Conservation (phyloP, 169 alveolate genomes). For the Plasmodium inui region DNA sequence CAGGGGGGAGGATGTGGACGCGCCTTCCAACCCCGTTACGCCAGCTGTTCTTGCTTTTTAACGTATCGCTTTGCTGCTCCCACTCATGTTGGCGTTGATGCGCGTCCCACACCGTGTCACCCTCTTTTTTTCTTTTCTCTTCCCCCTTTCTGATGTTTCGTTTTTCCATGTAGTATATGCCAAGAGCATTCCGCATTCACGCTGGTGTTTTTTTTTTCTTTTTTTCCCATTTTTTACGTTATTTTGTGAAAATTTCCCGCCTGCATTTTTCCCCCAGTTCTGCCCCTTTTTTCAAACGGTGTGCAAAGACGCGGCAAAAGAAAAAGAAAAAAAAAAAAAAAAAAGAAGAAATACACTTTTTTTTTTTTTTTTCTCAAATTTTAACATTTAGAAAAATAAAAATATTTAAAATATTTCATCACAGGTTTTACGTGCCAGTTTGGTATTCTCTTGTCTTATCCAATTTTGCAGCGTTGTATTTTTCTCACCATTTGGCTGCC, state of each 20-base stretch:
- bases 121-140: not conserved
- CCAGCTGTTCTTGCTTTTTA: not conserved
- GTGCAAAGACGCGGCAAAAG: not conserved
- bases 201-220: not conserved
- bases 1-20: not conserved
- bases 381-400: not conserved
- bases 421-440: not conserved
- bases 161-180: not conserved
- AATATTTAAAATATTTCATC: not conserved
- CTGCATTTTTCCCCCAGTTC: not conserved
- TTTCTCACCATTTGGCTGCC: no score
- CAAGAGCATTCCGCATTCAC: not conserved
- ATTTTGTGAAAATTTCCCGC: not conserved
- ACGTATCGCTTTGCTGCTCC: not conserved
- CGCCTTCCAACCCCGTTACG: not conserved
- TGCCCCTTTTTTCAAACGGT: not conserved
- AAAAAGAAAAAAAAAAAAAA: not conserved
- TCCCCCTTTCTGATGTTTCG: not conserved
- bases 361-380: not conserved
- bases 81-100: not conserved
- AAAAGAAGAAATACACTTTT: not conserved
- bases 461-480: not conserved
- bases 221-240: not conserved
- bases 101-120: not conserved
- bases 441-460: not conserved